These are phyloP conservation scores for Chimonanthus praecox DNA, from an alignment of 164 flowering plant species.

Conservation along the genomic window DNA sequence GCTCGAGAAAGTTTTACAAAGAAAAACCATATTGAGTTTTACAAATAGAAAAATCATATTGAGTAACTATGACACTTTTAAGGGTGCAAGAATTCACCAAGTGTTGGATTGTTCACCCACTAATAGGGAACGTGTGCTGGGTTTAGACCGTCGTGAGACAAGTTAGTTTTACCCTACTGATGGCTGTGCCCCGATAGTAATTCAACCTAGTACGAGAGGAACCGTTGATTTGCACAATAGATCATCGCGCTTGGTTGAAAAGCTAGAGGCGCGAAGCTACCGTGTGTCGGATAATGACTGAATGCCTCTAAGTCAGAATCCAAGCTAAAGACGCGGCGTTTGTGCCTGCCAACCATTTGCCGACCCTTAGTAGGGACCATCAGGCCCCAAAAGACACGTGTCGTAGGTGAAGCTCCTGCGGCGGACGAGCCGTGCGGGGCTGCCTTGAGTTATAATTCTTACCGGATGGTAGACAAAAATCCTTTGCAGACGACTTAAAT, in stretches of 20 bases:
- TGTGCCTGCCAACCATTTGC: too few species aligned
- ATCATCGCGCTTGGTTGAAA: neutral
- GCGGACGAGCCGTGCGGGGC: neutral
- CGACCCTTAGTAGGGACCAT: too few species aligned
- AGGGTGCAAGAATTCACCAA: too few species aligned
- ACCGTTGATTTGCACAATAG: too few species aligned
- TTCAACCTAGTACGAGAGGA: too few species aligned
- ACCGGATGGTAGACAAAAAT: conserved; percentile 3
- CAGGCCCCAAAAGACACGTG: neutral
- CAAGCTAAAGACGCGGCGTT: neutral
- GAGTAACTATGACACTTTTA: too few species aligned
- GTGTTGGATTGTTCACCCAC: conserved; percentile 2
- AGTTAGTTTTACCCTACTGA: conserved; percentile 2
- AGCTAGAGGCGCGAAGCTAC: conserved; percentile 4
- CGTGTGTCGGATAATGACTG: conserved; percentile 1
- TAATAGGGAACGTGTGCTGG: conserved; percentile 1
- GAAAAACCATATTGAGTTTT: too few species aligned
- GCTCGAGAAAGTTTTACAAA: too few species aligned
- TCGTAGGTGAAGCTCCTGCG: neutral
- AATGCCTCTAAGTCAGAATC: conserved; percentile 3
- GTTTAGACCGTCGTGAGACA: neutral
- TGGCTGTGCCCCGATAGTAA: neutral
- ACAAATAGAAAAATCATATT: too few species aligned
- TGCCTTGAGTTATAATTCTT: conserved; percentile 1
- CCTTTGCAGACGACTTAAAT: conserved; percentile 17